A percentile compares a stretch with the other conserved stretches of the same genome.
phyloP scores from a whole-genome alignment of 176 grass and related monocot species.

The Dactylis glomerata region DNA sequence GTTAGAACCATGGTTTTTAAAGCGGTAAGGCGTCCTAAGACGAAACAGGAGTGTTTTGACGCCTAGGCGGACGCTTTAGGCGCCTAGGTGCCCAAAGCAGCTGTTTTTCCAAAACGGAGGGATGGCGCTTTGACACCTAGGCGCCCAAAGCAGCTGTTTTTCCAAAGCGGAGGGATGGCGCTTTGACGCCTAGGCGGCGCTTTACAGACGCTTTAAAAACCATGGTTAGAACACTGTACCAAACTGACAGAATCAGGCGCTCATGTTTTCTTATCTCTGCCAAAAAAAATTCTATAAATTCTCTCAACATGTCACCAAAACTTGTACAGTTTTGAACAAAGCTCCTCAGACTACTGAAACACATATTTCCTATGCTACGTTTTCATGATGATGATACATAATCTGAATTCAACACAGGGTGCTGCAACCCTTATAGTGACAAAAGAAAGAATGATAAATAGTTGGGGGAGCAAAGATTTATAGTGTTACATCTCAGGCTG shows the following conservation, averaged over 20 bases:
- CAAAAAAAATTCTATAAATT: background rate
- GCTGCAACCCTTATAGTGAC: background rate
- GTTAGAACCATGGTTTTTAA: no score
- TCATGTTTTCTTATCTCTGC: background rate
- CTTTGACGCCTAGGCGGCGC: no score
- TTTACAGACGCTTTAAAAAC: no score
- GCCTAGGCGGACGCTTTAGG: no score
- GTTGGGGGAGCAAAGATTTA: background rate
- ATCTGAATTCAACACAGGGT: background rate
- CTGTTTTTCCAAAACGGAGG: no score
- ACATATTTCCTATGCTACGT: background rate
- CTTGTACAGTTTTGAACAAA: background rate
- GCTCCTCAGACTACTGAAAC: background rate
- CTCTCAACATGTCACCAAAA: background rate
- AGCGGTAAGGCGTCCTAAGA: no score
- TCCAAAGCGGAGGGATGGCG: no score
- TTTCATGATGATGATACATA: constrained; percentile 22
- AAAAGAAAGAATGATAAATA: constrained; percentile 20
- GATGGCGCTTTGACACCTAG: no score
- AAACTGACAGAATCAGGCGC: background rate
- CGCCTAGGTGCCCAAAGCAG: no score
- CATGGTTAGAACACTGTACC: background rate
- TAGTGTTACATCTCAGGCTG: constrained; percentile 29
- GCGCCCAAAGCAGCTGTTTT: no score
- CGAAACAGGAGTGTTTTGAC: no score